Base-by-base conservation (phyloP, 1,284 basidiomycete species). In the Malassezia japonica region DNA sequence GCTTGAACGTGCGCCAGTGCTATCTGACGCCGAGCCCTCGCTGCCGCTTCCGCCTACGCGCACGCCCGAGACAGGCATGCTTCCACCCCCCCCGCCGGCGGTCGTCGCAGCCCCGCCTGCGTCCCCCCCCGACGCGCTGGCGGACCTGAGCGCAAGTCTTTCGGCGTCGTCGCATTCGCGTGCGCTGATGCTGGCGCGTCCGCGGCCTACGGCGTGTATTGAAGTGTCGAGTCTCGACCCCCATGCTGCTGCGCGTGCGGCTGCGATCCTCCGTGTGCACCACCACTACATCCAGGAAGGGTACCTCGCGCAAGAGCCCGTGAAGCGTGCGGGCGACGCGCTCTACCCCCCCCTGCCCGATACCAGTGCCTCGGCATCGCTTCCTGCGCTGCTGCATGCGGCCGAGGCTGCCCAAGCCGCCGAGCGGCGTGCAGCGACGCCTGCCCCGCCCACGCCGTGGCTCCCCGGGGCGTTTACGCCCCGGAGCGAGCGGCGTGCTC, bases 261-360 rank as follows among this genome's bases (percentile, higher is more conserved):
- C 66, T 2, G 66, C 66, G 20, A 63, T 69, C 32, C 55, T 69
- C 28, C 64, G 63, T 46, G 56, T 67, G 15, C 61, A 65, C 49
- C 63, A 67, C 50, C 55, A 61, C 40, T 67, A 67, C 46, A 58
- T 67, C 6, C 62, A 65, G 20, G 65, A 67, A 21, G 65, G 65
- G 15, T 65, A 55, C 50, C 45, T 66, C 13, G 35, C 23, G 23
- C 42, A 20, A 13, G 31, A 44, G 25, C 13, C 40, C 6, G 6
- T 29, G 29, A 4, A 3, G 9, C 10, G 32, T 4, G 32, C 15
- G 32, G 32, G 39, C 35, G 49, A 45, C 8, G 15, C 25, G 15
- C 16, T 27, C 9, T 38, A 45, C 33, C 42, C 41, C 3, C 13
- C 38, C 24, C 10, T 45, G 38, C 33, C 32, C 18, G 18, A 16